These are phyloP conservation scores for Kwoniella europaea DNA, from an alignment of 768 basidiomycete species.

Conservation along the genomic window DNA sequence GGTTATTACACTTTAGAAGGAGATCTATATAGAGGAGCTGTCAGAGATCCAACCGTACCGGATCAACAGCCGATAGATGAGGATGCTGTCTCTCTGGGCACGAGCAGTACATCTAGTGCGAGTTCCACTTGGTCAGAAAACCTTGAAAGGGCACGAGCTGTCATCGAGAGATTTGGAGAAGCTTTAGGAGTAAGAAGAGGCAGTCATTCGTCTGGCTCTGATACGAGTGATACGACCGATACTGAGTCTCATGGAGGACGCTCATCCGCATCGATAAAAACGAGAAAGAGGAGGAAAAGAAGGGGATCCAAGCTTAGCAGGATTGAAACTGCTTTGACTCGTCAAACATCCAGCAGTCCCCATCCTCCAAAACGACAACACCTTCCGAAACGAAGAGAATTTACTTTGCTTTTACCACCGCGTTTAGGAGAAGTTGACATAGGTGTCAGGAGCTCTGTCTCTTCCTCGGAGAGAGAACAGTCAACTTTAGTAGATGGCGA, in stretches of 20 bases:
- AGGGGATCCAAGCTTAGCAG: slow-evolving; percentile 31
- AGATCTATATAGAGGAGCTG: slow-evolving; percentile 49
- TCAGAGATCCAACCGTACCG: slow-evolving; percentile 36
- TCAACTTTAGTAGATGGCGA: slow-evolving; percentile 9
- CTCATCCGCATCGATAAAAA: slow-evolving; percentile 11
- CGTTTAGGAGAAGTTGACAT: slow-evolving; percentile 28
- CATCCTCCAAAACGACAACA: slow-evolving; percentile 44
- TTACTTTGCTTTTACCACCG: slow-evolving; percentile 50
- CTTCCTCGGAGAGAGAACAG: slow-evolving; percentile 20
- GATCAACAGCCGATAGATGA: slow-evolving; percentile 31
- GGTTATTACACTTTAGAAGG: slow-evolving; percentile 47
- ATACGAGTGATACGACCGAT: slow-evolving; percentile 8
- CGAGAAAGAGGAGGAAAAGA: slow-evolving; percentile 25
- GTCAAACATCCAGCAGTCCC: slow-evolving; percentile 13
- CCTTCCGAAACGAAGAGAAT: slow-evolving; percentile 44
- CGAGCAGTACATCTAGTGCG: slow-evolving; percentile 37
- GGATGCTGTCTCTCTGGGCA: slow-evolving; percentile 42
- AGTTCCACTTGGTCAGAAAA: slow-evolving; percentile 44
- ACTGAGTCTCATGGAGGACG: slow-evolving; percentile 18
- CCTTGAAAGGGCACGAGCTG: slow-evolving; percentile 52
- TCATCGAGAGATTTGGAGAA: slow-evolving; percentile 49
- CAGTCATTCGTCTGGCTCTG: slow-evolving; percentile 35
- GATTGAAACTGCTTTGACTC: slow-evolving; percentile 31
- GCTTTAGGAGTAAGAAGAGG: slow-evolving; percentile 51
- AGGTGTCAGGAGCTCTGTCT: slow-evolving; percentile 14